Base-by-base conservation (phyloP, 768 basidiomycete genomes). In the Tylopilus felleus region DNA sequence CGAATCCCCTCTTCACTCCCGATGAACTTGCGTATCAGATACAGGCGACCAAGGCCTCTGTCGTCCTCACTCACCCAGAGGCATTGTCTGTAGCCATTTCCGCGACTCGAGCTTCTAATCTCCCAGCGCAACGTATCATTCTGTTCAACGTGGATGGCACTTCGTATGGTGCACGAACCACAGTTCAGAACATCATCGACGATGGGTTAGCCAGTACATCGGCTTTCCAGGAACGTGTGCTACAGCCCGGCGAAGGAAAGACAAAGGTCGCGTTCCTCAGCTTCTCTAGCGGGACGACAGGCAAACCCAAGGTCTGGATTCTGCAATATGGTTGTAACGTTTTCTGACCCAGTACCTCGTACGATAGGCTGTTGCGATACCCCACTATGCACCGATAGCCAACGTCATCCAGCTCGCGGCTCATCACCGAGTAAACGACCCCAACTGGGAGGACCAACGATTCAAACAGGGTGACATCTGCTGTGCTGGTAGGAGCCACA, bases 211-310 rank as follows among this genome's bases (percentile, higher is more conserved):
- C 66, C 3, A 63, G 65, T 38, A 64, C 68, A 2, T 58, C 68
- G 1, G 49, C 64, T 10, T 86, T 80, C 55, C 69, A 68, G 7
- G 86, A 88, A 64, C 73, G 77, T 27, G 74, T 59, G 33, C 67
- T 90, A 39, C 65, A 55, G 4, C 75, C 76, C 0, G 84, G 84
- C 2, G 88, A 90, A 69, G 86, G 73, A 17, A 86, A 75, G 68
- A 84, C 78, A 12, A 90, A 86, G 64, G 64, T 89, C 14, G 88
- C 88, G 0, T 81, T 88, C 56, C 69, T 88, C 25, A 82, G 78
- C 63, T 89, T 89, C 63, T 88, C 86, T 0, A 88, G 86, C 21
- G 85, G 85, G 22, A 90, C 88, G 0, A 90, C 88, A 2, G 88
- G 88, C 1, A 80, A 74, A 55, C 88, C 88, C 0, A 87, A 90